Base-by-base conservation (phyloP, 352 stramenopile species). In the Phytophthora sp. region DNA sequence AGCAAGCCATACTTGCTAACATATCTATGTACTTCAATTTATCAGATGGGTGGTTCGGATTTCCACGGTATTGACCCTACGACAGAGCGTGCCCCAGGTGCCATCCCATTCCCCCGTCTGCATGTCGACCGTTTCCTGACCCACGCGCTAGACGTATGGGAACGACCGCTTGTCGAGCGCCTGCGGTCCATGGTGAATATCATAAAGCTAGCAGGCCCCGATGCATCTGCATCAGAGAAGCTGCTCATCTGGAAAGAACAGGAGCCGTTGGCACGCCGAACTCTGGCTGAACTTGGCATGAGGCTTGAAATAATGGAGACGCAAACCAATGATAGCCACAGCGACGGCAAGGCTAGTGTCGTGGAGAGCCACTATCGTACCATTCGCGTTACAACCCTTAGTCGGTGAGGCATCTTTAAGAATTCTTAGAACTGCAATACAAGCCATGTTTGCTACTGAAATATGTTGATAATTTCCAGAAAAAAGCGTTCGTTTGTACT, bases 1-100 rank as follows among this genome's bases (percentile, higher is more conserved):
- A n/a, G n/a, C n/a, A n/a, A n/a, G n/a, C n/a, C n/a, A n/a, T n/a
- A n/a, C n/a, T 39, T 20, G 18, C 39, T 26, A 26, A 39, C 45
- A 44, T 53, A 39, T 68, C 24, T 52, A 18, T 18, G 63, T 35
- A 39, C 56, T 24, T 47, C n/a, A 20, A 20, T 33, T n/a, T n/a
- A n/a, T n/a, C 44, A 94, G 86, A 69, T 91, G 51, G 87, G 87
- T 46, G 87, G 85, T 2, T 93, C 87, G n/a, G 84, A 94, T 57
- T 95, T 93, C 52, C 87, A 95, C 52, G 87, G 85, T 24, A 94
- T 94, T 59, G 80, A 95, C 23, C 71, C 80, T 5, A 80, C 60
- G 7, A 89, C 74, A 1, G 87, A 95, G 69, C 77, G 79, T 52
- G 73, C 80, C 6, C 87, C 87, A 6, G 87, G 87, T n/a, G 82